Percentiles rank a stretch among this genome's conserved stretches.
Evolutionary conservation across 495 filamentous ascomycete species (phyloP).

Genomic region (Articulospora tetracladia): DNA sequence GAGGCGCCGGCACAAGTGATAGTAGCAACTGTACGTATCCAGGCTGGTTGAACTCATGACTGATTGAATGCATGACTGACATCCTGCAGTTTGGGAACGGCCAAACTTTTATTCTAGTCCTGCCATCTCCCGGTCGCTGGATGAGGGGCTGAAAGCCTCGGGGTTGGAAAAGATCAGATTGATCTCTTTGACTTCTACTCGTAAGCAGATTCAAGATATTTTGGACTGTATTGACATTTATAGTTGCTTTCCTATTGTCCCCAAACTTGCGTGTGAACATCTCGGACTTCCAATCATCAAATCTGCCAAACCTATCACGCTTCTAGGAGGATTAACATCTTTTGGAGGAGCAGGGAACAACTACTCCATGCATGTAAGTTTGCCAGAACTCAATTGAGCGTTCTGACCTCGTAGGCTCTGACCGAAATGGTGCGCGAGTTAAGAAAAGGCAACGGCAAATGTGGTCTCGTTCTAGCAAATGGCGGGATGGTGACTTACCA

Average conservation of each 20-base stretch:
- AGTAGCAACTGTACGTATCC: conserved; percentile 37
- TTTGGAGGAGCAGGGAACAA: conserved; percentile 60
- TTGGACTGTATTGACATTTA: not conserved
- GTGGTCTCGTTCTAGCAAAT: conserved; percentile 51
- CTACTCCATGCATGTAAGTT: conserved; percentile 53
- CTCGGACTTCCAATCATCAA: conserved; percentile 39
- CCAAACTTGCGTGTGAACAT: conserved; percentile 52
- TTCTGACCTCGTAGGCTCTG: conserved; percentile 32
- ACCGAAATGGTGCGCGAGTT: conserved; percentile 45
- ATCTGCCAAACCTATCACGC: conserved; percentile 42
- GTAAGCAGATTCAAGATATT: conserved; percentile 17
- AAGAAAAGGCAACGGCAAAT: conserved; percentile 32
- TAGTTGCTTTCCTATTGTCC: conserved; percentile 56
- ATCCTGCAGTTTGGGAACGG: conserved; percentile 46
- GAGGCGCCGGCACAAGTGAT: conserved; percentile 49
- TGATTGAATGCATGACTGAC: not conserved
- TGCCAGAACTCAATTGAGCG: not conserved
- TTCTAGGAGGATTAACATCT: conserved; percentile 52
- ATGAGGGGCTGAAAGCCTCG: conserved; percentile 35
- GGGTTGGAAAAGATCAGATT: conserved; percentile 37
- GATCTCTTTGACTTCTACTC: conserved; percentile 56
- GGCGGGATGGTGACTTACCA: conserved; percentile 53
- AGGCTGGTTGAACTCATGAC: no score
- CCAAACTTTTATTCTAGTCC: conserved; percentile 46
- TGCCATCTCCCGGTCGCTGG: conserved; percentile 46